Evolutionary conservation across 108 stramenopile genomes (phyloP).

Genomic region (Phaeodactylum tricornutum): DNA sequence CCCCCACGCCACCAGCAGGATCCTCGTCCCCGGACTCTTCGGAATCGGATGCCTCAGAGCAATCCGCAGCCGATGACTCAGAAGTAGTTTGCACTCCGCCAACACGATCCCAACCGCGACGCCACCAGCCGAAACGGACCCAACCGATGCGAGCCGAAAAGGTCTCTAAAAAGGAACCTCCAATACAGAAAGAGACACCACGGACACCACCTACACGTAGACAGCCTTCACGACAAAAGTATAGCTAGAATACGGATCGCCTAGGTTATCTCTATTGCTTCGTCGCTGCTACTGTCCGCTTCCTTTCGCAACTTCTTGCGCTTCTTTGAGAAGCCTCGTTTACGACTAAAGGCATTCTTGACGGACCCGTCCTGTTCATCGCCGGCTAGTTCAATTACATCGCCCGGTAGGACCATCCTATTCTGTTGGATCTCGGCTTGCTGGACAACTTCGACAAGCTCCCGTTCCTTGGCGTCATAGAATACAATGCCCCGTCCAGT

Average conservation of each 20-base stretch:
- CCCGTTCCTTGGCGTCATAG: conserved; percentile 56
- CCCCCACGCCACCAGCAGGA: no score
- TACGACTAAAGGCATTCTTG: conserved; percentile 71
- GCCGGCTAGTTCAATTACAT: conserved; percentile 42
- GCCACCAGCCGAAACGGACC: no score
- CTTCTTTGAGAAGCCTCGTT: conserved; percentile 82
- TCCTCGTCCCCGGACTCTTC: no score
- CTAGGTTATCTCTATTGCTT: not conserved
- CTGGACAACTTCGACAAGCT: conserved; percentile 60
- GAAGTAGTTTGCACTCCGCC: no score
- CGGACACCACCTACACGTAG: not conserved
- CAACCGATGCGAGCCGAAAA: no score
- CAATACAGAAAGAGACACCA: no score
- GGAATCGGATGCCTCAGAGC: no score
- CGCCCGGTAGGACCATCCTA: conserved; percentile 48
- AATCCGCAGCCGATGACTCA: no score
- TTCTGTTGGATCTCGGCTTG: conserved; percentile 74
- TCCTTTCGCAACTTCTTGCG: conserved; percentile 58
- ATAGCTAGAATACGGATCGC: not conserved
- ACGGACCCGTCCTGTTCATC: conserved; percentile 46
- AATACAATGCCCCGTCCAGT: conserved; percentile 90
- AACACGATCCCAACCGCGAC: no score
- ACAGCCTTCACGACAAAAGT: not conserved
- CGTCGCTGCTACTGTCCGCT: conserved; percentile 3
- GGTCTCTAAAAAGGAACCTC: no score